Conservation (phyloP, 2,329 filamentous ascomycete genomes). For the Pezicula neosporulosa region DNA sequence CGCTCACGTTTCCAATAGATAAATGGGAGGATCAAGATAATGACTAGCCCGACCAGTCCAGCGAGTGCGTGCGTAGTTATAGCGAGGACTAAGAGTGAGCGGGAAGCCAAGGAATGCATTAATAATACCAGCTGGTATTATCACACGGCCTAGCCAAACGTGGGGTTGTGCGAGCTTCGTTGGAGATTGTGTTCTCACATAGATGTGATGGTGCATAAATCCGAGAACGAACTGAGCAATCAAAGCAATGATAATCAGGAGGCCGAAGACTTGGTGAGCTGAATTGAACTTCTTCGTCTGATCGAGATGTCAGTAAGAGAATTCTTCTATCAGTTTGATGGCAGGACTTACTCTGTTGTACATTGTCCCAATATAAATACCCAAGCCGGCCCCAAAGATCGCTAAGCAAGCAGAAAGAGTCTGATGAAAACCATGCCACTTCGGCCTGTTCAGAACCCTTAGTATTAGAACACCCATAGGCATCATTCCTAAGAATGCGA, state of each 20-base stretch:
- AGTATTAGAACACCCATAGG: conserved; percentile 53
- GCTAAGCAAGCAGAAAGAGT: conserved; percentile 43
- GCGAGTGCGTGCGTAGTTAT: conserved; percentile 45
- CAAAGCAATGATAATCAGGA: conserved; percentile 48
- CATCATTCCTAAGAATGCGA: conserved; percentile 51
- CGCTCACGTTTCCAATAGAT: conserved; percentile 13
- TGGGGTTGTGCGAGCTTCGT: conserved; percentile 52
- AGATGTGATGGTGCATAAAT: conserved; percentile 51
- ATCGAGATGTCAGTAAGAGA: background rate
- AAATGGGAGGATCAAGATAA: conserved; percentile 32
- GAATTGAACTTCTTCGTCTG: conserved; percentile 50
- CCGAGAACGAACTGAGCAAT: conserved; percentile 52
- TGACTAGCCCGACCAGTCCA: conserved; percentile 39
- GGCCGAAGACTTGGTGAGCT: conserved; percentile 56
- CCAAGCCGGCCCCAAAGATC: conserved; percentile 47
- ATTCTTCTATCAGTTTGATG: background rate
- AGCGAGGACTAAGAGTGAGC: conserved; percentile 47
- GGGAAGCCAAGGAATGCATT: conserved; percentile 59
- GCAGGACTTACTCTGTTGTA: conserved; percentile 53
- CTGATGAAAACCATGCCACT: conserved; percentile 54
- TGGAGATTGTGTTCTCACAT: conserved; percentile 43
- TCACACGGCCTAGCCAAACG: conserved; percentile 52
- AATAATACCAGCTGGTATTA: conserved; percentile 49
- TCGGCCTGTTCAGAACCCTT: conserved; percentile 46
- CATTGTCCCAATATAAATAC: conserved; percentile 42